phyloP scores from a whole-genome alignment of 169 alveolate genomes.

The Cryptosporidium ryanae region DNA sequence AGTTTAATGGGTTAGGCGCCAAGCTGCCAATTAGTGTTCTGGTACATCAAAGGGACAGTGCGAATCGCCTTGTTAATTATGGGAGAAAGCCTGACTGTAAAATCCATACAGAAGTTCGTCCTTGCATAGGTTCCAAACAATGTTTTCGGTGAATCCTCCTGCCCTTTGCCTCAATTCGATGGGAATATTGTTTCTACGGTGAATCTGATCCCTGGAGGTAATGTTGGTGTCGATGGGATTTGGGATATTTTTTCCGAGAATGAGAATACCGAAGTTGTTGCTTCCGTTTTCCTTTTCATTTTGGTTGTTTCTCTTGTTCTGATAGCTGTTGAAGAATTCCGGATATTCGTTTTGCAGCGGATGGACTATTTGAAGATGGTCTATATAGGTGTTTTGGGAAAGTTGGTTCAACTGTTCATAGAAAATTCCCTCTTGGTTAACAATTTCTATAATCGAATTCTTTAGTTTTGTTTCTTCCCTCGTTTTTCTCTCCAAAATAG shows the following conservation, averaged over 20 bases:
- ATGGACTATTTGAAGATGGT: slow-evolving; percentile 54
- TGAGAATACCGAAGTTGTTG: not conserved
- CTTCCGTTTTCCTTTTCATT: not conserved
- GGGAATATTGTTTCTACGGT: not conserved
- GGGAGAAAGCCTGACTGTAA: not conserved
- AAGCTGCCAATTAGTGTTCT: too few relatives aligned
- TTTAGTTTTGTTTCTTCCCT: slow-evolving; percentile 49
- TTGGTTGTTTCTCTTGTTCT: not conserved
- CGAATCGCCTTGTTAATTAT: too few relatives aligned
- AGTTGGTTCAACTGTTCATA: slow-evolving; percentile 57
- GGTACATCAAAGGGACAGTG: too few relatives aligned
- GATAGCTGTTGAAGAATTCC: slow-evolving; percentile 45
- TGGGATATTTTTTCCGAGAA: slow-evolving; percentile 55
- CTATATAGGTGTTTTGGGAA: slow-evolving; percentile 42
- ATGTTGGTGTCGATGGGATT: slow-evolving; percentile 61
- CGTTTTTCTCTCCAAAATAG: slow-evolving; percentile 50
- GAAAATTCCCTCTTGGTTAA: slow-evolving; percentile 55
- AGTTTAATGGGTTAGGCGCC: too few relatives aligned
- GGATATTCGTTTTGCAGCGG: slow-evolving; percentile 71
- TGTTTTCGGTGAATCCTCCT: slow-evolving; percentile 64
- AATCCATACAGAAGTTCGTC: slow-evolving; percentile 53
- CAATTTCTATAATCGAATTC: slow-evolving; percentile 53
- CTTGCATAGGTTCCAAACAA: slow-evolving; percentile 50
- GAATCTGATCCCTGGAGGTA: slow-evolving; percentile 37
- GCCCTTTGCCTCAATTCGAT: slow-evolving; percentile 53